These are phyloP conservation scores for Calvatia gigantea DNA, from an alignment of 768 basidiomycete genomes.

Conservation along the genomic window DNA sequence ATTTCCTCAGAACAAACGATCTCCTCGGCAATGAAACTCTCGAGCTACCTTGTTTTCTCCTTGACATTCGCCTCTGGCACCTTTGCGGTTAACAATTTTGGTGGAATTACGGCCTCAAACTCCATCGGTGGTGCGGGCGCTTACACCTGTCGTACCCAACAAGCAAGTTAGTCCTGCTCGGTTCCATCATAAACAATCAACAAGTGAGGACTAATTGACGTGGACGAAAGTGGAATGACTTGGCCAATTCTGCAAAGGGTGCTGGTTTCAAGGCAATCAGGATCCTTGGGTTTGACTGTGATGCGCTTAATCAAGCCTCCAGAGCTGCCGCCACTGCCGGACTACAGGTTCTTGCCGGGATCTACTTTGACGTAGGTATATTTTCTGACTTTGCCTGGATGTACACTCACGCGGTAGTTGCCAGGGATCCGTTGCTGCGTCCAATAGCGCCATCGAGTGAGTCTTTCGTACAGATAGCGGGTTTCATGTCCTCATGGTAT, in stretches of 20 bases:
- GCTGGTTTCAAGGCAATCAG: constrained; percentile 32
- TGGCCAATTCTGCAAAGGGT: constrained; percentile 26
- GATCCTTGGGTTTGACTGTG: constrained; percentile 34
- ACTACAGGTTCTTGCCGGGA: constrained; percentile 31
- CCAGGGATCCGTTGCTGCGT: constrained; percentile 28
- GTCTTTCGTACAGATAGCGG: neutral
- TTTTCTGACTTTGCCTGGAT: neutral
- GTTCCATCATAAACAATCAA: neutral
- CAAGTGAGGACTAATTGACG: neutral
- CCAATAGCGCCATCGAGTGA: constrained; percentile 27
- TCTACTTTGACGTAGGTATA: constrained; percentile 25
- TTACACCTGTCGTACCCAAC: constrained; percentile 33
- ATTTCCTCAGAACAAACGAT: neutral
- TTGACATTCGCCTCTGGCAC: constrained; percentile 14
- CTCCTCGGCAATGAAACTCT: neutral
- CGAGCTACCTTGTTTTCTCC: neutral
- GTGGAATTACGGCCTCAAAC: constrained; percentile 30
- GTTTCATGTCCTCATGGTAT: neutral
- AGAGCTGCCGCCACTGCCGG: constrained; percentile 28
- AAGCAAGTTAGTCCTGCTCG: constrained; percentile 21
- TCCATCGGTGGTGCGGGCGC: constrained; percentile 23
- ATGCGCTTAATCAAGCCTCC: constrained; percentile 32
- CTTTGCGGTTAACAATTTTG: constrained; percentile 28
- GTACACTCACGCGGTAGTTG: neutral
- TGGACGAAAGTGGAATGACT: constrained; percentile 28